Base-by-base conservation (phyloP, 129 eudicot species). In the Rutidosis leptorrhynchoides region DNA sequence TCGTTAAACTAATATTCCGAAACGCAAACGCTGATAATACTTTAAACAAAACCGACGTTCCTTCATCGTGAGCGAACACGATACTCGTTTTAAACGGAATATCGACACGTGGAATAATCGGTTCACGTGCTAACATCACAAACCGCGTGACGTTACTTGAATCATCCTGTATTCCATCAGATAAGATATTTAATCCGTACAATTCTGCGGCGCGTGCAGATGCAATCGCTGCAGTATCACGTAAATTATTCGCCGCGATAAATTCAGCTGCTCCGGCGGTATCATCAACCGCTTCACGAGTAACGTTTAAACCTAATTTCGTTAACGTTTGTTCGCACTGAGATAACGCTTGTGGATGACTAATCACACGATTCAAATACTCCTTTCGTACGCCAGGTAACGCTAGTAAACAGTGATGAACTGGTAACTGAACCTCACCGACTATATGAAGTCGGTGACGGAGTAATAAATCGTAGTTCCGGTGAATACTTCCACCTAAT, bases 181-280 rank as follows among this genome's bases (percentile, higher is more conserved):
- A 91, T 1, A 93, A 46, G 51, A 93, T 80, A 27, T 84, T 78
- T 19, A 93, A 30, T 12, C 98, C 98, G 81, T 93, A 93, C 1
- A 93, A 84, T 55, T 88, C 92, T 20, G 98, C 96, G 40, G 98
- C 98, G 69, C 98, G 86, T 46, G 96, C 83, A 7, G 98, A 92
- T 3, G 98, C 98, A 23, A 92, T 84, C 21, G 98, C 98, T 1
- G 95, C 96, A 0, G 98, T 92, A 66, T 88, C 96, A 0, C 90
- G 85, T 33, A 92, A 78, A 26, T 78, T 70, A 74, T 92, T 80
- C 1, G 76, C 27, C 1, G 98, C 96, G 4, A 92, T 68, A 70
- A 69, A 86, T 49, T 92, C 98, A 0, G 98, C 98, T 0, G 98
- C 98, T 16, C 98, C 98, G 46, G 98, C 98, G 1, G 96, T 93